These are phyloP conservation scores for Raffaelea arxii DNA, from an alignment of 2,329 filamentous ascomycete genomes.

Conservation along the genomic window DNA sequence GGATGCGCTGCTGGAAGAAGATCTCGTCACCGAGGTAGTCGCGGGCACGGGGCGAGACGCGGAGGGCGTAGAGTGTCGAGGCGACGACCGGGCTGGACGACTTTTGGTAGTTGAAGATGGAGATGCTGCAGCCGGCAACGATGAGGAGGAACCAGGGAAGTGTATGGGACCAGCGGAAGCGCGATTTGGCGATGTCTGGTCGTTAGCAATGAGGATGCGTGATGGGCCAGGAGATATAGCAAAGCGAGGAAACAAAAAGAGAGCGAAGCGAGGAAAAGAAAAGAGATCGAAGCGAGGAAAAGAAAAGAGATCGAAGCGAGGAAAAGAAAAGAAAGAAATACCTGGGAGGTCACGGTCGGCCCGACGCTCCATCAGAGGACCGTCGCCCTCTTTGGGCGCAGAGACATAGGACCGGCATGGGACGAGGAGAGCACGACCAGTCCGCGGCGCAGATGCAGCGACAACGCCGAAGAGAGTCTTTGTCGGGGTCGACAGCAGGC, in stretches of 20 bases:
- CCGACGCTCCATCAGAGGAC: constrained; percentile 55
- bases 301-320: not conserved
- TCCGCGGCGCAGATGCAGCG: too few species aligned
- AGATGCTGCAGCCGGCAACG: constrained; percentile 61
- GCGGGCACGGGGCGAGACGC: constrained; percentile 66
- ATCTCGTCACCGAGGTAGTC: constrained; percentile 77
- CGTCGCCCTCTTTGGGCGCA: constrained; percentile 49
- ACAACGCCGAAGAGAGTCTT: too few species aligned
- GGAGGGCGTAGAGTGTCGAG: constrained; percentile 83
- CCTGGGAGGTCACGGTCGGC: constrained; percentile 58
- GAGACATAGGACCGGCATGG: constrained; percentile 39
- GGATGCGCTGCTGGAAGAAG: constrained; percentile 68
- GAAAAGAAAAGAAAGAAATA: constrained; percentile 21
- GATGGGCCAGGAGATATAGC: too few species aligned
- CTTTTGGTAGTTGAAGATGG: constrained; percentile 99
- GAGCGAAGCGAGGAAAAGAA: not conserved
- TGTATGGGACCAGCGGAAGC: constrained; percentile 58
- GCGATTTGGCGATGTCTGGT: constrained; percentile 30
- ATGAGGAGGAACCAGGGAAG: constrained; percentile 71
- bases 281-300: not conserved
- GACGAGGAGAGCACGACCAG: not conserved
- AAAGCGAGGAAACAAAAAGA: not conserved
- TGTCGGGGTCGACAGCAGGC: too few species aligned
- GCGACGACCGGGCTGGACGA: constrained; percentile 77
- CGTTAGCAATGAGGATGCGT: not conserved